phyloP scores from a whole-genome alignment of 2,329 filamentous ascomycete species.

The Taxawa tesnikishii region DNA sequence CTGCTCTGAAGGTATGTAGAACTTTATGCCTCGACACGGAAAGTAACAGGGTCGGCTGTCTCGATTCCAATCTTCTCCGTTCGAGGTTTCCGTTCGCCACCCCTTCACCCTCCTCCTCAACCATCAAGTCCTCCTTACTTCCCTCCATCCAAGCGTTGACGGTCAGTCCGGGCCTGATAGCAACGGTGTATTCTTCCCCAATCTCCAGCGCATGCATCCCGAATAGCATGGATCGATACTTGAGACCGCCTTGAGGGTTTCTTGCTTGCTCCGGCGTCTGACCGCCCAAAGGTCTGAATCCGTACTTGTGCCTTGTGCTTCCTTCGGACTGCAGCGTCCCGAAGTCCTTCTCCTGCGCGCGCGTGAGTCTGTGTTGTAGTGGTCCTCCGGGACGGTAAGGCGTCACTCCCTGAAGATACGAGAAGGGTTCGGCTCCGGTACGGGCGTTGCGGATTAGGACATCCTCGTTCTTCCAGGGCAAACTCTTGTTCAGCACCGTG shows the following conservation, averaged over 20 bases:
- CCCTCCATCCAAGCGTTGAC: neutral
- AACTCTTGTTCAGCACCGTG: neutral
- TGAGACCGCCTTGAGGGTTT: neutral
- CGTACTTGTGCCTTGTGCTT: neutral
- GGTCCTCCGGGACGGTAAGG: neutral
- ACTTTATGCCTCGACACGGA: neutral
- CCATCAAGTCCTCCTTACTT: neutral
- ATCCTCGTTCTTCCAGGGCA: neutral
- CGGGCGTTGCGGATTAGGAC: neutral
- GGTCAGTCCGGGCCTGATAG: neutral
- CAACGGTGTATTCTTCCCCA: neutral
- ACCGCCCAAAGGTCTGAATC: neutral
- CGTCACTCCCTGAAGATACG: neutral
- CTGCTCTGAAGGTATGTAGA: too few species aligned
- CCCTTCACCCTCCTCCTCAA: neutral
- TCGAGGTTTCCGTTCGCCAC: neutral
- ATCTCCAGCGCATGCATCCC: neutral
- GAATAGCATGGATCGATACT: neutral
- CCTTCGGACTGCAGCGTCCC: neutral
- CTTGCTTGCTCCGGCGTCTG: neutral
- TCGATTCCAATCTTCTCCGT: neutral
- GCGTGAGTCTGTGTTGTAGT: neutral
- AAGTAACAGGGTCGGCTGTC: neutral
- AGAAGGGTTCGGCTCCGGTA: neutral
- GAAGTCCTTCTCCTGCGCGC: neutral